Evolutionary conservation across 2,329 filamentous ascomycete genomes (phyloP).

Genomic region (Truncatella angustata): DNA sequence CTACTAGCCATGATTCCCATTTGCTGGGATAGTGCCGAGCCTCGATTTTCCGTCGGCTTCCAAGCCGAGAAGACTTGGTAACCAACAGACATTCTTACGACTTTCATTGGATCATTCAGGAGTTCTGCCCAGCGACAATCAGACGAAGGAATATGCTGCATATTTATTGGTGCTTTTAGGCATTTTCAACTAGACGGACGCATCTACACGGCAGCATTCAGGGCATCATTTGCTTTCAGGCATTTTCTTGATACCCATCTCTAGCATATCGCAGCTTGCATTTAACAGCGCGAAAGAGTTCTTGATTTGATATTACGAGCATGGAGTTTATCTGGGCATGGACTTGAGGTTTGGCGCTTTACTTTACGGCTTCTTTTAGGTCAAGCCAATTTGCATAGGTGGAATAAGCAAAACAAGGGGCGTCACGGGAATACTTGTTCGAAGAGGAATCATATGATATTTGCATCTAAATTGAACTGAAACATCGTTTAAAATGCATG

Average conservation of each 20-base stretch:
- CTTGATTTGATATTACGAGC: too few relatives aligned
- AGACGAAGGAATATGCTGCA: background rate
- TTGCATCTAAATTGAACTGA: too few relatives aligned
- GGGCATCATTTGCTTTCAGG: slow-evolving; percentile 24
- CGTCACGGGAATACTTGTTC: too few relatives aligned
- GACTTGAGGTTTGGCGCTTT: background rate
- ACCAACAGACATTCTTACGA: background rate
- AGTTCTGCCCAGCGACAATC: too few relatives aligned
- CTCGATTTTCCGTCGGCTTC: slow-evolving; percentile 78
- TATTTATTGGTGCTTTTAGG: slow-evolving; percentile 16
- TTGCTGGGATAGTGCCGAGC: slow-evolving; percentile 60
- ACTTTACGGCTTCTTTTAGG: background rate
- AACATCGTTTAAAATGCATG: too few relatives aligned
- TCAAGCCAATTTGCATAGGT: background rate
- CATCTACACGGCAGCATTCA: too few relatives aligned
- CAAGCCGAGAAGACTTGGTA: slow-evolving; percentile 54
- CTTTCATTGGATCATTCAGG: too few relatives aligned
- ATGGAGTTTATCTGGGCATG: too few relatives aligned
- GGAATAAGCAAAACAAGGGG: too few relatives aligned
- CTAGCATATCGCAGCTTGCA: background rate
- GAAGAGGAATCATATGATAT: too few relatives aligned
- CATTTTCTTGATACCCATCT: slow-evolving; percentile 25
- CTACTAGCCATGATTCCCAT: slow-evolving; percentile 84
- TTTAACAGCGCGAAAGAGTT: background rate
- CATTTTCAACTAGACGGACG: slow-evolving; percentile 14